These are phyloP conservation scores for Tagetes patula DNA, from an alignment of 129 eudicot genomes.

Conservation along the genomic window DNA sequence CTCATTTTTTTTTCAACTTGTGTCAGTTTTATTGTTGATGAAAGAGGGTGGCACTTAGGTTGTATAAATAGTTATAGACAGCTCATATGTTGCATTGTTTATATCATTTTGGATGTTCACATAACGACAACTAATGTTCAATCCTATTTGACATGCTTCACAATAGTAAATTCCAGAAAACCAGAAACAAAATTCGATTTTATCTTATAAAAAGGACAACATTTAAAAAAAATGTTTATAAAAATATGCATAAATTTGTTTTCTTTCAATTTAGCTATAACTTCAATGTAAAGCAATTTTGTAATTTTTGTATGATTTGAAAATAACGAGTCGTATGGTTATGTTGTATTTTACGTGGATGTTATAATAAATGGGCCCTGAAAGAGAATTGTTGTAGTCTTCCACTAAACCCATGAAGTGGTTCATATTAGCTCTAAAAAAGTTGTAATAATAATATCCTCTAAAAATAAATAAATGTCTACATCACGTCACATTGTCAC, in stretches of 20 bases:
- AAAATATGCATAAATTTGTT: neutral
- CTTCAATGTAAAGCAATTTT: neutral
- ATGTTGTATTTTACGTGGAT: constrained; percentile 33
- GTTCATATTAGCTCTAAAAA: constrained; percentile 22
- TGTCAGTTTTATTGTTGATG: constrained; percentile 16
- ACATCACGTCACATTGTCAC: no score
- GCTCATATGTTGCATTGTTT: constrained; percentile 31
- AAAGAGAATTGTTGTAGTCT: constrained; percentile 20
- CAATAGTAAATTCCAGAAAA: neutral
- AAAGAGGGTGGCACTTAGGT: constrained; percentile 25
- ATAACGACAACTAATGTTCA: constrained; percentile 15
- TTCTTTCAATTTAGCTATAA: neutral
- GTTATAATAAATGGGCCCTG: constrained; percentile 19
- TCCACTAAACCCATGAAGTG: constrained; percentile 40
- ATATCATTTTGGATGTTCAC: constrained; percentile 25
- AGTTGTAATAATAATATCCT: neutral
- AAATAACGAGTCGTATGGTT: constrained; percentile 1
- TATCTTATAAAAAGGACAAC: neutral
- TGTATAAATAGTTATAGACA: constrained; percentile 15
- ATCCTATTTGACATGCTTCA: constrained; percentile 18
- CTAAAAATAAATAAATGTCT: no score
- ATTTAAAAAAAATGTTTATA: neutral
- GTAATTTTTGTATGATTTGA: neutral
- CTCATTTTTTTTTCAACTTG: constrained; percentile 37
- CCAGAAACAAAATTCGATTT: neutral